Evolutionary conservation across 2,329 filamentous ascomycete genomes (phyloP).

Genomic region (Pseudogymnoascus sp.): DNA sequence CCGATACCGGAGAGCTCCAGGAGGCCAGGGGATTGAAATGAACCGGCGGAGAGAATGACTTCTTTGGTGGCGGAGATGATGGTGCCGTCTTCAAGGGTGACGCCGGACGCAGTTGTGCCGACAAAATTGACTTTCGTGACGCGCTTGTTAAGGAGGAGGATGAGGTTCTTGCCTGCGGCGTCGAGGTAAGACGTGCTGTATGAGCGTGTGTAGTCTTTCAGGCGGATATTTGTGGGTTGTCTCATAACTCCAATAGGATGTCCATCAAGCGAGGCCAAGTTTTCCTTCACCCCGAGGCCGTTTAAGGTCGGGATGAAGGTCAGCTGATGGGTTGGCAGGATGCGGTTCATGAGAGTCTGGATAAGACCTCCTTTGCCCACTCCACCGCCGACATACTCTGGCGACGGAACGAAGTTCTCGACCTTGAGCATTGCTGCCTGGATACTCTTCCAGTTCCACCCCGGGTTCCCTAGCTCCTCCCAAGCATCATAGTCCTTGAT

Average conservation of each 20-base stretch:
- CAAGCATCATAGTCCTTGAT: conserved; percentile 33
- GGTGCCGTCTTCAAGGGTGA: conserved; percentile 13
- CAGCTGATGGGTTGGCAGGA: conserved; percentile 36
- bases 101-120: conserved; percentile 11
- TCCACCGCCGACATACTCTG: conserved; percentile 15
- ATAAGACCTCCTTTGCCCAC: background rate
- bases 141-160: conserved; percentile 75
- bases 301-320: conserved; percentile 40
- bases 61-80: conserved; percentile 27
- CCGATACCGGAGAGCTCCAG: conserved; percentile 47
- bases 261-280: conserved; percentile 41
- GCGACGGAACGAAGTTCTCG: conserved; percentile 15
- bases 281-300: conserved; percentile 35
- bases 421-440: conserved; percentile 11
- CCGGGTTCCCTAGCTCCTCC: conserved; percentile 34
- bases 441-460: conserved; percentile 32
- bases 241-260: conserved; percentile 43
- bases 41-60: conserved; percentile 44
- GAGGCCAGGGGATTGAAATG: conserved; percentile 45
- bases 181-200: conserved; percentile 39
- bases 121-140: conserved; percentile 63
- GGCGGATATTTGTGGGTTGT: conserved; percentile 42
- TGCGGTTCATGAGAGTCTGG: conserved; percentile 32
- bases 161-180: conserved; percentile 51
- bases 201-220: conserved; percentile 40